These are phyloP conservation scores for Lentinula novae-zelandiae DNA, from an alignment of 1,284 basidiomycete genomes.

Conservation along the genomic window DNA sequence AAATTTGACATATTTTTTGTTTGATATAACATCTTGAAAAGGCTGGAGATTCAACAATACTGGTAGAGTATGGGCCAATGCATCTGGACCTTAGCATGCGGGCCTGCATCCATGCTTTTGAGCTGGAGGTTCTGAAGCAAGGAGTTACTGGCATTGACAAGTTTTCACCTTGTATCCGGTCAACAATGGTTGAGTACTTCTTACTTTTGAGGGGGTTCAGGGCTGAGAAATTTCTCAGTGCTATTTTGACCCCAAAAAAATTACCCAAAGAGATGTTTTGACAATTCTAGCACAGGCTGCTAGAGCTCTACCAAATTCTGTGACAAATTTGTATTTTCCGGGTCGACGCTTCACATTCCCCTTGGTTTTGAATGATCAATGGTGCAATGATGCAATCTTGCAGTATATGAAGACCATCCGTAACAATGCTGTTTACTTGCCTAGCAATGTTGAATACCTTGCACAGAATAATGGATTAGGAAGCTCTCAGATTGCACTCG, in stretches of 20 bases:
- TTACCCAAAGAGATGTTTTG: slow-evolving; percentile 40
- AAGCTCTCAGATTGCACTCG: slow-evolving; percentile 39
- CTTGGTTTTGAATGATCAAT: slow-evolving; percentile 59
- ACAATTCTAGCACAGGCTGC: slow-evolving; percentile 34
- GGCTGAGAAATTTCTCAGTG: slow-evolving; percentile 29
- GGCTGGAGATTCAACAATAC: slow-evolving; percentile 55
- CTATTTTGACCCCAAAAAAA: slow-evolving; percentile 42
- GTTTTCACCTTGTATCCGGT: slow-evolving; percentile 56
- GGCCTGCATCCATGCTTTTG: slow-evolving; percentile 54
- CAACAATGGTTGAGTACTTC: slow-evolving; percentile 43
- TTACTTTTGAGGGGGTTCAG: neutral
- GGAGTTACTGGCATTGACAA: slow-evolving; percentile 35
- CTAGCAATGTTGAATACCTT: slow-evolving; percentile 66
- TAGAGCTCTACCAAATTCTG: slow-evolving; percentile 33
- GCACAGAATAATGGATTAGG: slow-evolving; percentile 60
- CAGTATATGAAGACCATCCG: slow-evolving; percentile 55
- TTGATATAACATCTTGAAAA: slow-evolving; percentile 15
- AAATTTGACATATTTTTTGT: neutral
- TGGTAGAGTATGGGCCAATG: slow-evolving; percentile 58
- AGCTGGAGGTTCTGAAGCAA: slow-evolving; percentile 34
- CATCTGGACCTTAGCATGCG: slow-evolving; percentile 45
- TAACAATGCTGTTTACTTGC: slow-evolving; percentile 61
- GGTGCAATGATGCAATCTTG: slow-evolving; percentile 51
- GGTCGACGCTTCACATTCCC: slow-evolving; percentile 57
- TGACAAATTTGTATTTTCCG: slow-evolving; percentile 41